Conservation (phyloP, 176 grass and related monocot genomes). For the Typha latifolia region DNA sequence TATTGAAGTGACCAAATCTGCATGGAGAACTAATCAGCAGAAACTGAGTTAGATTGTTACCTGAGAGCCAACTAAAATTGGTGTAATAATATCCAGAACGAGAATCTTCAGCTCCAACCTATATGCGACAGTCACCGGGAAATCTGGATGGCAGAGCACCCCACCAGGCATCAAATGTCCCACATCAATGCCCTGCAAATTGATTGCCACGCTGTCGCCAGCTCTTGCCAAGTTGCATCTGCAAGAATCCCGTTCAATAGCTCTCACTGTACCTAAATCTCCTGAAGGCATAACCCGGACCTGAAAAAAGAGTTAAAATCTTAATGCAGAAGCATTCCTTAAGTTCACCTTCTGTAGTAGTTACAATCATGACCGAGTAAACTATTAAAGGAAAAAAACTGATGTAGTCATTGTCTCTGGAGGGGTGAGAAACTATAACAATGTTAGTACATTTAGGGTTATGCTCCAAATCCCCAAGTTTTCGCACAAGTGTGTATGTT, state of each 20-base stretch:
- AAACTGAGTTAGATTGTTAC: constrained; percentile 14
- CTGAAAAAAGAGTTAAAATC: constrained; percentile 20
- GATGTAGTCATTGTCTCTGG: too few relatives aligned
- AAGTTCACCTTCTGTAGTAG: neutral
- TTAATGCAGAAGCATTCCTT: neutral
- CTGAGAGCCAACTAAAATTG: constrained; percentile 57
- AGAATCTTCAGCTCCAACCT: constrained; percentile 70
- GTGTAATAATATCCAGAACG: constrained; percentile 59
- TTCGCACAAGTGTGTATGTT: too few relatives aligned
- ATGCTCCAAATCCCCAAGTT: too few relatives aligned
- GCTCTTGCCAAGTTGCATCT: constrained; percentile 50
- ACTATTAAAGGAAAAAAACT: too few relatives aligned
- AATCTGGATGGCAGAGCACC: constrained; percentile 60
- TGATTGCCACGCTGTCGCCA: constrained; percentile 51
- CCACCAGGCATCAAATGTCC: constrained; percentile 46
- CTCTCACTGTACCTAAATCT: constrained; percentile 35
- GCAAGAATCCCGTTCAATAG: constrained; percentile 51
- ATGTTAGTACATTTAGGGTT: too few relatives aligned
- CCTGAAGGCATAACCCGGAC: constrained; percentile 69
- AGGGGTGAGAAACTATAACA: too few relatives aligned
- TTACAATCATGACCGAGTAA: neutral
- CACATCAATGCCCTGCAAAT: constrained; percentile 58
- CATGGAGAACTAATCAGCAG: neutral
- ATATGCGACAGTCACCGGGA: constrained; percentile 37
- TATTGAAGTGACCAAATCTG: neutral